Evolutionary conservation across 225 moss, liverwort and hornwort genomes (phyloP).

Genomic region (Sphagnum tenellum): DNA sequence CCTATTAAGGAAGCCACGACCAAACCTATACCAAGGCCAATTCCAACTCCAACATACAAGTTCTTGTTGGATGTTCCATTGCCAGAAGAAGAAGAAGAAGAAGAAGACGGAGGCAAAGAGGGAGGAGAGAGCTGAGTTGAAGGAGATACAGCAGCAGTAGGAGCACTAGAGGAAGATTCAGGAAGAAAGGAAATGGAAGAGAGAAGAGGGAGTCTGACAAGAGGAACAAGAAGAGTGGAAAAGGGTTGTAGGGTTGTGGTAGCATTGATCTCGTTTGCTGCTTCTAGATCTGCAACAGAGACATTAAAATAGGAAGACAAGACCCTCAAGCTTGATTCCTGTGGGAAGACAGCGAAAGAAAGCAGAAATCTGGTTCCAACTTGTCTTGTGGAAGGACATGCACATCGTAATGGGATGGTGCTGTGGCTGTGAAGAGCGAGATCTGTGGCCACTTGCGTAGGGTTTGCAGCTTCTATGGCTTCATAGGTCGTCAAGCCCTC

Average conservation of each 20-base stretch:
- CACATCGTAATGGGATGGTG: constrained; percentile 26
- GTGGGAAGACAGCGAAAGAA: constrained; percentile 34
- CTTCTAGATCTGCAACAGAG: constrained; percentile 9
- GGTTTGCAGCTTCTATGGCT: constrained; percentile 15
- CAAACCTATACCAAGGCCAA: constrained; percentile 12
- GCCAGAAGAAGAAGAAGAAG: constrained; percentile 6
- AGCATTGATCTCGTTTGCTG: constrained; percentile 28
- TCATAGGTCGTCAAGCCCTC: constrained; percentile 13
- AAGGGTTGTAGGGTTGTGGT: background rate
- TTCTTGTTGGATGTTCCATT: constrained; percentile 17
- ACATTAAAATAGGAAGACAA: constrained; percentile 44
- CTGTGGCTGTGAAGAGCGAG: constrained; percentile 5
- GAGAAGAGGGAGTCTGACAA: constrained; percentile 16
- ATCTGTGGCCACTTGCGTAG: background rate
- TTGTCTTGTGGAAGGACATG: constrained; percentile 23
- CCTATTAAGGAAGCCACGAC: too few species aligned
- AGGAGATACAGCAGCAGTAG: background rate
- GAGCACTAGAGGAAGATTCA: background rate
- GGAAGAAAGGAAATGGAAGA: constrained; percentile 13
- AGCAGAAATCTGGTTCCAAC: constrained; percentile 19
- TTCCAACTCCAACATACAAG: constrained; percentile 48
- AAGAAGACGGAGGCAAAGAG: constrained; percentile 2
- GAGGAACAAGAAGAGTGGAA: constrained; percentile 62
- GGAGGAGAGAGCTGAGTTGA: background rate
- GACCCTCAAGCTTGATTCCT: constrained; percentile 17